Base-by-base conservation (phyloP, 257 asterid genomes). In the Lavandula angustifolia region DNA sequence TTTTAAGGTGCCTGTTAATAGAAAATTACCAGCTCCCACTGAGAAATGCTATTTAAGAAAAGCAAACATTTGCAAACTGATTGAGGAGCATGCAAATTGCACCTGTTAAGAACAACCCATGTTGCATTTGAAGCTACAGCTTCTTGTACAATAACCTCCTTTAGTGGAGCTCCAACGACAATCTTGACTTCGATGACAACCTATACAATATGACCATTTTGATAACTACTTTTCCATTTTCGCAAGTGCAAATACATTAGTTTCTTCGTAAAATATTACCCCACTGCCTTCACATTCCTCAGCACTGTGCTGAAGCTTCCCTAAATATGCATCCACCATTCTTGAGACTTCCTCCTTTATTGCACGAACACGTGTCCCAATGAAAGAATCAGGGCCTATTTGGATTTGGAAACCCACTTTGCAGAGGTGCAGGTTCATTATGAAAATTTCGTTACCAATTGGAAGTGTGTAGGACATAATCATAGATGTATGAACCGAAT, bases 341-440 rank as follows among this genome's bases (percentile, higher is more conserved):
- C 78, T 79, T 6, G 78, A 64, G 51, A 76, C 87, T 53, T 80
- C 82, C 75, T 80, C 85, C 77, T 82, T 80, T 59, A 88, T 73
- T 31, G 86, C 85, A 49, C 83, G 87, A 47, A 73, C 57, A 6
- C 81, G 79, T 18, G 91, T 70, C 17, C 89, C 89, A 12, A 79
- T 66, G 42, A 84, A 80, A 34, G 87, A 73, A 67, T 68, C 76
- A 2, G 76, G 73, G 22, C 70, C 80, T 72, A 82, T 74, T 74
- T 75, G 79, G 79, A 88, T 84, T 70, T 80, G 86, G 52, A 78
- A 88, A n/a, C 96, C 96, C 92, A 88, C 94, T 88, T 80, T 51
- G 52, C 72, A 67, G 54, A 67, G 17, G 73, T 29, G 57, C 3
- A 40, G 10, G 14, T 46, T 42, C 64, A 32, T 7, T 43, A 12